Base-by-base conservation (phyloP, 129 eudicot species). In the Kitagawia praeruptora region DNA sequence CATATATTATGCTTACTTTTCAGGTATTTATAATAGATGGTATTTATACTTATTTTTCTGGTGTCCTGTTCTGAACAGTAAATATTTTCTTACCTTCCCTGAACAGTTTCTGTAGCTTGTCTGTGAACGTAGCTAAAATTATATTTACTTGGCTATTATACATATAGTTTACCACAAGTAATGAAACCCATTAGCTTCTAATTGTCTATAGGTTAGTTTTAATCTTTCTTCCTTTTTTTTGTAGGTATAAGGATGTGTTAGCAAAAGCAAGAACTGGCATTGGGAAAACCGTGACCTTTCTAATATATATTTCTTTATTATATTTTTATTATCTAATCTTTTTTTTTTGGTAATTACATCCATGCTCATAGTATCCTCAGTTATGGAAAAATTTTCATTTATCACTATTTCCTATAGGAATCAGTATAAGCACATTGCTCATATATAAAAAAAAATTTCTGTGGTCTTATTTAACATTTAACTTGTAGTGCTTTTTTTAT, bases 191-290 rank as follows among this genome's bases (percentile, higher is more conserved):
- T 61, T 61, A n/a, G 31, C 71, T 66, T 14, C 7, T 66, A 66
- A 66, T 5, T 66, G 71, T 31, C 71, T 66, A 66, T 66, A 34
- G 4, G n/a, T 40, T 44, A 1, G 37, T 82, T 79, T 13, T 70
- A 45, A 49, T 74, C 37, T 27, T 46, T 34, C 37, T 34, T 34
- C 37, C 49, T 46, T 74, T 23, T 69, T 75, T 82, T 21, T 85
- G 9, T 46, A 96, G 99, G 99, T 78, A n/a, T n/a, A 96, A 92
- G 84, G 99, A 96, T 83, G 99, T 96, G 54, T 76, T 96, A 83
- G 99, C 99, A 78, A 96, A 96, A 86, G 99, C 99, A 58, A 92
- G 83, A 84, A 96, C 99, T 73, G 99, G 99, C 80, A 96, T 98
- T 0, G 99, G 99, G 58, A 96, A 96, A 91, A 96, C 99, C 7